Evolutionary conservation across 2,329 filamentous ascomycete species (phyloP).

Genomic region (Corynespora cassiicola): DNA sequence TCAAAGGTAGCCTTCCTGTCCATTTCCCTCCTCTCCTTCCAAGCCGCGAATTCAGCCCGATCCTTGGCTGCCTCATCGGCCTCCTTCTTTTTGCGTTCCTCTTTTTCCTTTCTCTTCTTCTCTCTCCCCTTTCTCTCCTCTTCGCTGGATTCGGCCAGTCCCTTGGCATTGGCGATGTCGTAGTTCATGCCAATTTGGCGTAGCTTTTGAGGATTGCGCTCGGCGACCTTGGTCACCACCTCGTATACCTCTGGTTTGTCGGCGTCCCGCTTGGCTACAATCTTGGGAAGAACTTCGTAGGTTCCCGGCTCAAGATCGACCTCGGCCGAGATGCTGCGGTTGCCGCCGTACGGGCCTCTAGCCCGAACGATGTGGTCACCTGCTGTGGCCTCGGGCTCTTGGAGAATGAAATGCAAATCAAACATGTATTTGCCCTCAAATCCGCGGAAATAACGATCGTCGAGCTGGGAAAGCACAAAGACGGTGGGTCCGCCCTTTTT

Average conservation of each 20-base stretch:
- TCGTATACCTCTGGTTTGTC: slow-evolving; percentile 65
- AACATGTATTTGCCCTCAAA: slow-evolving; percentile 64
- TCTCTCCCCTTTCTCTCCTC: slow-evolving; percentile 50
- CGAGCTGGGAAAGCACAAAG: slow-evolving; percentile 66
- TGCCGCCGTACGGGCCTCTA: slow-evolving; percentile 62
- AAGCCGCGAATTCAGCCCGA: slow-evolving; percentile 37
- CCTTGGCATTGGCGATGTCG: slow-evolving; percentile 73
- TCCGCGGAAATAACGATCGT: slow-evolving; percentile 65
- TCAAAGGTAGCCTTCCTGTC: slow-evolving; percentile 40
- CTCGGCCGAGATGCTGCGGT: slow-evolving; percentile 77
- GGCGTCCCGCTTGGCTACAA: slow-evolving; percentile 65
- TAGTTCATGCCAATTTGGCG: slow-evolving; percentile 70
- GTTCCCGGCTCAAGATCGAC: slow-evolving; percentile 74
- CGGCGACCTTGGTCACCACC: slow-evolving; percentile 57
- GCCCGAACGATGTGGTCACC: slow-evolving; percentile 63
- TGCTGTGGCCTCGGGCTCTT: slow-evolving; percentile 55
- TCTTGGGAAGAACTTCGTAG: slow-evolving; percentile 77
- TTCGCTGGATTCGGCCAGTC: slow-evolving; percentile 58
- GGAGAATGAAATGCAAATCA: slow-evolving; percentile 63
- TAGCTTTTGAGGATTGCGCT: slow-evolving; percentile 59
- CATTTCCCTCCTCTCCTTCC: slow-evolving; percentile 36
- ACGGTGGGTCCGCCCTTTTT: slow-evolving; percentile 60
- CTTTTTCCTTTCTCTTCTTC: slow-evolving; percentile 42
- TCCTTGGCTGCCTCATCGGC: slow-evolving; percentile 39
- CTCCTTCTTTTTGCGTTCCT: slow-evolving; percentile 34